Evolutionary conservation across 169 alveolate genomes (phyloP).

Genomic region (Plasmodium malariae): DNA sequence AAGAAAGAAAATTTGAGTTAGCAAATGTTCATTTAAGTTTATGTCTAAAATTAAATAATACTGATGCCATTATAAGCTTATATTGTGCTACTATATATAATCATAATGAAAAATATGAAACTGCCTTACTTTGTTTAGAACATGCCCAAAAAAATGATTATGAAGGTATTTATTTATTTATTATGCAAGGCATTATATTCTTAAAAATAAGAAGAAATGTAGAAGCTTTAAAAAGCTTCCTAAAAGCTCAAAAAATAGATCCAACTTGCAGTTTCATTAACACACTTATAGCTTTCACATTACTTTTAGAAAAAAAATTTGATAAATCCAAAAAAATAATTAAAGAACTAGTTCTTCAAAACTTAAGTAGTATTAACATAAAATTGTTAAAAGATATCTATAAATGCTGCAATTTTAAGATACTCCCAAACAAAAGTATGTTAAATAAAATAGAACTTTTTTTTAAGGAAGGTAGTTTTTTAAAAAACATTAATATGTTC

Average conservation of each 20-base stretch:
- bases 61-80: conserved; percentile 50
- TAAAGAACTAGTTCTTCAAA: conserved; percentile 43
- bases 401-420: conserved; percentile 61
- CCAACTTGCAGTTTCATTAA: conserved; percentile 47
- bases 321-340: conserved; percentile 44
- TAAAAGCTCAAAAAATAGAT: conserved; percentile 57
- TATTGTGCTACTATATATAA: conserved; percentile 62
- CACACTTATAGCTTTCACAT: conserved; percentile 36
- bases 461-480: conserved; percentile 40
- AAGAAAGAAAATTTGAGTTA: conserved; percentile 25
- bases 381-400: conserved; percentile 51
- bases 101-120: conserved; percentile 57
- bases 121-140: conserved; percentile 71
- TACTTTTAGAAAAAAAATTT: conserved; percentile 43
- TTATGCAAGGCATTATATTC: conserved; percentile 71
- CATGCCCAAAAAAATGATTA: conserved; percentile 60
- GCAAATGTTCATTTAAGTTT: conserved; percentile 66
- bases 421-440: conserved; percentile 7
- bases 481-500: not conserved
- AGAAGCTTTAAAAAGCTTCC: conserved; percentile 67
- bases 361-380: conserved; percentile 12
- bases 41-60: conserved; percentile 46
- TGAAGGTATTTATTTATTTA: conserved; percentile 27
- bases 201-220: conserved; percentile 58
- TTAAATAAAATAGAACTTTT: conserved; percentile 41